Conservation (phyloP, 2,329 filamentous ascomycete genomes). For the Didymella sp. region DNA sequence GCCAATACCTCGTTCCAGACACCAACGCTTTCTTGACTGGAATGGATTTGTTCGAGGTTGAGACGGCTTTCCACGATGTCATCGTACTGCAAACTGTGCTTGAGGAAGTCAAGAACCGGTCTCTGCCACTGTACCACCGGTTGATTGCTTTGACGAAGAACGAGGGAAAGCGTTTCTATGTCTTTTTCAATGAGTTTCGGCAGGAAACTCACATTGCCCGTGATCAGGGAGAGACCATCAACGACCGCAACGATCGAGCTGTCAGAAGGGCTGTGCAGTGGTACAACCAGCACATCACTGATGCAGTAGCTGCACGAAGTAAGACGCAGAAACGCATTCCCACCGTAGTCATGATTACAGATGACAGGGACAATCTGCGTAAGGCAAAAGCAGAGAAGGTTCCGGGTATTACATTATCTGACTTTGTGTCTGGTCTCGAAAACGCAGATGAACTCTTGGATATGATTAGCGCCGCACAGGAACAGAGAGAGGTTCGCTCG, state of each 20-base stretch:
- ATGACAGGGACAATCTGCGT: constrained; percentile 84
- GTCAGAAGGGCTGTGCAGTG: constrained; percentile 85
- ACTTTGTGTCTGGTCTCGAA: constrained; percentile 85
- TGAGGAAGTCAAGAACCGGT: constrained; percentile 93
- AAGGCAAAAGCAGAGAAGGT: constrained; percentile 81
- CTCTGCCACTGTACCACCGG: constrained; percentile 92
- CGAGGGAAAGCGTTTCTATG: constrained; percentile 95
- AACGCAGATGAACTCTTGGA: constrained; percentile 87
- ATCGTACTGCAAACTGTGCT: constrained; percentile 94
- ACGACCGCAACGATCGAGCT: constrained; percentile 94
- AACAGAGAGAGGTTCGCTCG: constrained; percentile 68
- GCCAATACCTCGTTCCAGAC: constrained; percentile 94
- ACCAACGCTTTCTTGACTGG: constrained; percentile 94
- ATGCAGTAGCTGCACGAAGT: constrained; percentile 62
- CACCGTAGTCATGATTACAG: constrained; percentile 88
- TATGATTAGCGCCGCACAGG: constrained; percentile 85
- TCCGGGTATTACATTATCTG: constrained; percentile 67
- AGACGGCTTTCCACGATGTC: constrained; percentile 93
- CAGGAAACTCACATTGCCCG: constrained; percentile 86
- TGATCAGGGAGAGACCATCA: constrained; percentile 82
- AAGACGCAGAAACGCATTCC: constrained; percentile 66
- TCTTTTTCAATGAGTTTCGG: constrained; percentile 99
- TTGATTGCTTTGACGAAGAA: constrained; percentile 90
- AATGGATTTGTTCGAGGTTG: constrained; percentile 96
- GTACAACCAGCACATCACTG: constrained; percentile 83